Evolutionary conservation across 176 grass and related monocot species (phyloP), one percentile per base, ranked within the genome.

Genomic region (Ampelocalamus luodianensis): DNA sequence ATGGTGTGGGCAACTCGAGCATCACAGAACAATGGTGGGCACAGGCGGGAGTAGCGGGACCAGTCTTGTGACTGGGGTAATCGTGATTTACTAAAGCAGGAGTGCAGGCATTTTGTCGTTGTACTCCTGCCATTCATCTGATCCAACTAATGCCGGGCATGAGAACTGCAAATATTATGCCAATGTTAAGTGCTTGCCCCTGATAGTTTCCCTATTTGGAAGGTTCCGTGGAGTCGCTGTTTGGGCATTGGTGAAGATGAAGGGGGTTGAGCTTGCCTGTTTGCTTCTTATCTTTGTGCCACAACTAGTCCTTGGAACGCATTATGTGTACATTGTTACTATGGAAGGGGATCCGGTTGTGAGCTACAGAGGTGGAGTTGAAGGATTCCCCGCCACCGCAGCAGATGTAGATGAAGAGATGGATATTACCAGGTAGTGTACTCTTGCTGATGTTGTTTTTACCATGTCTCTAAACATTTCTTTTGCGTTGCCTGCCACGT

Each of bases 311-410:
- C 87, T 89, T 66, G 93, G 81, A 75, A 89, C 69, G 34, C 93
- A 93, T 65, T 93, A 99, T 76, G 93, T 99, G 20, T 99, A 99
- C 74, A 96, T 99, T 45, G 96, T 96, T n/a, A 87, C 88, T 18
- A 85, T 96, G 72, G 93, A 91, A 79, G 96, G 93, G 12, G 96
- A 99, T 50, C 96, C 96, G 50, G 91, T 96, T 69, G 90, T 96
- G 65, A 94, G 78, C 82, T 99, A 99, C 63, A 78, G 60, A 36
- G 96, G 96, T 3, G 90, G 87, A 0, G 46, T 99, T 8, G 90
- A 99, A 81, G 93, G 96, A 49, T 93, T 94, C 71, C 55, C 96
- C 16, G 71, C 88, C 42, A 99, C 96, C 5, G 91, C 88, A 4
- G 50, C 54, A 8, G 88, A 99, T 88, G 83, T 87, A 79, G 88